Conservation (phyloP, 768 basidiomycete species). For the Pleurotus ostreatus region DNA sequence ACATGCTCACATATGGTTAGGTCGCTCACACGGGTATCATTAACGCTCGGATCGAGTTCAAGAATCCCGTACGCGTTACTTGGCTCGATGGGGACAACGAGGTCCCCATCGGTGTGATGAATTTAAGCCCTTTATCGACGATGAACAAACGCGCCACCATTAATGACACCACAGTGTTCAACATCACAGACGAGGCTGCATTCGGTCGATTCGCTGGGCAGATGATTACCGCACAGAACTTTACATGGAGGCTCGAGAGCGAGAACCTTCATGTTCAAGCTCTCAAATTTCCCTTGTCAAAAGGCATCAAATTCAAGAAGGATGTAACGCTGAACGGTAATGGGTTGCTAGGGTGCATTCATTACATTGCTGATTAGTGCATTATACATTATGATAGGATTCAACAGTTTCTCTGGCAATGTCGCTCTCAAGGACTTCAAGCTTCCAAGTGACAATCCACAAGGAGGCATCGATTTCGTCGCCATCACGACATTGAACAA, state of each 20-base stretch:
- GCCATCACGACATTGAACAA: constrained; percentile 55
- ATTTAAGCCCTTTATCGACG: constrained; percentile 42
- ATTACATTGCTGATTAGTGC: neutral
- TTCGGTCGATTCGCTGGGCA: constrained; percentile 59
- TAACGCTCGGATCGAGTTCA: constrained; percentile 58
- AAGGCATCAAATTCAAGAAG: constrained; percentile 65
- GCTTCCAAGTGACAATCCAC: constrained; percentile 63
- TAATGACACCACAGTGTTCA: constrained; percentile 57
- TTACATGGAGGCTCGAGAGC: constrained; percentile 64
- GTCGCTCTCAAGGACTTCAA: constrained; percentile 54
- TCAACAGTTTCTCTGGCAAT: constrained; percentile 57
- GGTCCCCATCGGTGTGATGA: constrained; percentile 51
- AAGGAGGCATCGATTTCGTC: constrained; percentile 63
- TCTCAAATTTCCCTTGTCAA: constrained; percentile 61
- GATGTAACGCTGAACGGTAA: constrained; percentile 50
- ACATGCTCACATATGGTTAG: constrained; percentile 21
- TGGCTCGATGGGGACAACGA: constrained; percentile 50
- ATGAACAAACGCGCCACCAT: constrained; percentile 54
- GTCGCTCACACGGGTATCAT: constrained; percentile 67
- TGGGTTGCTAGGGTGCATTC: constrained; percentile 9
- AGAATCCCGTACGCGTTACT: constrained; percentile 49
- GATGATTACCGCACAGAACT: constrained; percentile 63
- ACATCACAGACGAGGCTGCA: constrained; percentile 48
- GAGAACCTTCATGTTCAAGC: constrained; percentile 60
- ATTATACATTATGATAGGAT: constrained; percentile 31